These are phyloP conservation scores for Fusarium sp. DNA, from an alignment of 2,329 filamentous ascomycete genomes.

Conservation along the genomic window DNA sequence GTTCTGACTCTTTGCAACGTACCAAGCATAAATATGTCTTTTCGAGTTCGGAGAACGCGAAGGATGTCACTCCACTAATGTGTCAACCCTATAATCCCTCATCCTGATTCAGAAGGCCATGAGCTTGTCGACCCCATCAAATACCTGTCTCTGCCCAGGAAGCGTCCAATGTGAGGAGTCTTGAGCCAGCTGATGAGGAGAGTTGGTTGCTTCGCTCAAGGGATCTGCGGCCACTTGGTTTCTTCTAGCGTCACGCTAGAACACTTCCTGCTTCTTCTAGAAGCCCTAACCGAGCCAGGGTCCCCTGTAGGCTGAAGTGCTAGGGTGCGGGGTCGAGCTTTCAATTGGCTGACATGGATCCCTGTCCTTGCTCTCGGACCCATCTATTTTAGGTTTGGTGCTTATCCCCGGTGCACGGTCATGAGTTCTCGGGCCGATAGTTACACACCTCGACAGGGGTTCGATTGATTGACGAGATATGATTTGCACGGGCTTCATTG, in stretches of 20 bases:
- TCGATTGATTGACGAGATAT: neutral
- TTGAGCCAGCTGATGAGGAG: neutral
- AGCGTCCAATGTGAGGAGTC: neutral
- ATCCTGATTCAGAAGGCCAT: neutral
- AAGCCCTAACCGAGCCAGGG: neutral
- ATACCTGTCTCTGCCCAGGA: neutral
- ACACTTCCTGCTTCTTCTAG: neutral
- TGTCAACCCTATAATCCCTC: neutral
- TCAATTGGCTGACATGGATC: neutral
- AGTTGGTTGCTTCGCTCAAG: neutral
- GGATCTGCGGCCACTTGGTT: neutral
- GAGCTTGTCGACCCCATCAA: neutral
- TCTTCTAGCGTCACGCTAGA: neutral
- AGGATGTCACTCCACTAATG: neutral
- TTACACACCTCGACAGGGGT: neutral
- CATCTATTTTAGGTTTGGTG: neutral
- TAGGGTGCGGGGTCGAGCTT: neutral
- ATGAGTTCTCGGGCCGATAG: neutral
- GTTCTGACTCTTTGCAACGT: neutral
- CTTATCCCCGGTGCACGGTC: neutral
- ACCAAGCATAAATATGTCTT: neutral
- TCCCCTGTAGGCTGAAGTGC: neutral
- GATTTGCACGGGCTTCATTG: neutral
- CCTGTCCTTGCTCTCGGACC: neutral
- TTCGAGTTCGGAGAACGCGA: neutral